Base-by-base conservation (phyloP, 192 early-diverging fungal genomes). In the Backusella mclennaniae region DNA sequence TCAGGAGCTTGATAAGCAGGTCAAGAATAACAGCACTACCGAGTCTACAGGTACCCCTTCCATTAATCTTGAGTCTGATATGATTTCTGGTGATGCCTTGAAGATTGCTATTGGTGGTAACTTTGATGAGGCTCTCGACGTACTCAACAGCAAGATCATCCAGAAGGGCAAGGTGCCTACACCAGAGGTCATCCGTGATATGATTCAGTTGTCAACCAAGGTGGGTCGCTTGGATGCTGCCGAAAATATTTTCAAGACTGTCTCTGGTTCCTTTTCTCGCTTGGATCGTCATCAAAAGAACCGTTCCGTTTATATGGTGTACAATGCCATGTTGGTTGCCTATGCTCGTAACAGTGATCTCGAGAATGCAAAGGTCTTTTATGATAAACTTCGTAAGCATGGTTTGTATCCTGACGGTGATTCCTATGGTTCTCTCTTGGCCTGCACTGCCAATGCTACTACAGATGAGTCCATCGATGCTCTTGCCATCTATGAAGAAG, bases 401-500 rank as follows among this genome's bases (percentile, higher is more conserved):
- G 8, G 41, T 6, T 19, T 29, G 39, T 66, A 74, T 59, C 87
- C 85, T 9, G 84, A 86, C 79, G 84, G 80, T 1, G 85, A 87
- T 74, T 84, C 87, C 9, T 88, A 88, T 67, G 89, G 85, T 0
- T 79, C 83, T 11, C 74, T 87, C 35, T 76, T 89, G 21, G 77
- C 87, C 17, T 84, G 84, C 56, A 84, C 79, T 3, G 66, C 70
- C 4, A 81, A 83, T 8, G 79, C 76, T 19, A 81, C 84, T 1
- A 79, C 80, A 4, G 87, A 90, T 52, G 89, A 87, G 12, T 84
- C 84, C 0, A 33, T 76, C 6, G 85, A 86, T 67, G 86, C 87
- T 8, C 71, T 90, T 17, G 66, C 71, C 26, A 87, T 90, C 31
- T 79, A 88, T 74, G 80, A 86, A 46, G 87, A 88, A 77, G 84